Evolutionary conservation across 257 asterid species (phyloP).

Genomic region (Penstemon newberryi): DNA sequence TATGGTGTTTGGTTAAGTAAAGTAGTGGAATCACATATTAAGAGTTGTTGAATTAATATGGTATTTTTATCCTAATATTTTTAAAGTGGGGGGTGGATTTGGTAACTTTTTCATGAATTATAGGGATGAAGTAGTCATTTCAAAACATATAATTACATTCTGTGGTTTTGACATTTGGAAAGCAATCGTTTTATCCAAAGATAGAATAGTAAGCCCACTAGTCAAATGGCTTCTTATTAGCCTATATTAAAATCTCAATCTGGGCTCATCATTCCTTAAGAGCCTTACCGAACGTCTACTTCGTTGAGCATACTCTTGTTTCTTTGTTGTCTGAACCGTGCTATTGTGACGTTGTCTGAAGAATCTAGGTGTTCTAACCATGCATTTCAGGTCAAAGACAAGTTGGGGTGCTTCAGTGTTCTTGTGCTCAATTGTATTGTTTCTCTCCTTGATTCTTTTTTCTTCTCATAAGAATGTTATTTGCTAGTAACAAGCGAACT

Average conservation of each 20-base stretch:
- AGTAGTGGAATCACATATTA: no score
- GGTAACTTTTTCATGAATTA: no score
- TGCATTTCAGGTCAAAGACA: constrained; percentile 60
- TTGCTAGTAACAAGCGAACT: constrained; percentile 7
- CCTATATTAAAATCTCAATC: background rate
- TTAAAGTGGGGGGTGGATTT: no score
- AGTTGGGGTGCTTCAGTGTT: constrained; percentile 76
- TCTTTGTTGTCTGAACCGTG: constrained; percentile 12
- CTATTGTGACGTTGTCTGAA: background rate
- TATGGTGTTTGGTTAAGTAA: no score
- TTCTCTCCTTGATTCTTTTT: constrained; percentile 31
- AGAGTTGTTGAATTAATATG: no score
- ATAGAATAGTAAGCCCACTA: no score
- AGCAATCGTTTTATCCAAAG: no score
- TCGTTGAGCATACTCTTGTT: constrained; percentile 11
- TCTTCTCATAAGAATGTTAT: constrained; percentile 20
- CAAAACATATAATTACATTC: no score
- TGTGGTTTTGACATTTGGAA: no score
- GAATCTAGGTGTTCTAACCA: background rate
- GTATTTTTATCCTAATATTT: no score
- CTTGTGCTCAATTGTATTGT: constrained; percentile 68
- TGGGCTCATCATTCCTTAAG: background rate
- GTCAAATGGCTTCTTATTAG: background rate
- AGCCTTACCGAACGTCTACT: no score
- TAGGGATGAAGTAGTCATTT: no score